Conservation (phyloP, 768 basidiomycete genomes). For the Obba rivulosa region DNA sequence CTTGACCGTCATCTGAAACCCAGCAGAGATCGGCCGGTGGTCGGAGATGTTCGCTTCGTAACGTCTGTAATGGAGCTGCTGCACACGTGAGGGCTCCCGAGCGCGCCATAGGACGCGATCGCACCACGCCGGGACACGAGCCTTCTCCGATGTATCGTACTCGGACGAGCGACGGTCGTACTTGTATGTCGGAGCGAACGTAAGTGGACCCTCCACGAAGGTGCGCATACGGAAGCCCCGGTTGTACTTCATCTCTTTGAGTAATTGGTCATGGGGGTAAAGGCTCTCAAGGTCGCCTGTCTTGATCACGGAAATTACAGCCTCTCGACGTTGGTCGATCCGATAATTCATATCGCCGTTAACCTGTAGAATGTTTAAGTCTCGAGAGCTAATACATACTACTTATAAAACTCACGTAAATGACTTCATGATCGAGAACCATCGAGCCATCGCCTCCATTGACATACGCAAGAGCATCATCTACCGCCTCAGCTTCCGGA, state of each 20-base stretch:
- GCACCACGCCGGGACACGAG: conserved; percentile 92
- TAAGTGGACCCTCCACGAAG: conserved; percentile 79
- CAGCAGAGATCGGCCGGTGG: conserved; percentile 84
- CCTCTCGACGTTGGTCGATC: conserved; percentile 87
- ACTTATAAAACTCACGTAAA: conserved; percentile 55
- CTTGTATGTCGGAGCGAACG: conserved; percentile 91
- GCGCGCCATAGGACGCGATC: conserved; percentile 85
- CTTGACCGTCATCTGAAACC: conserved; percentile 71
- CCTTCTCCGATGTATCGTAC: conserved; percentile 88
- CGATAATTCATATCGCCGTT: conserved; percentile 98
- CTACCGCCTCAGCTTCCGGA: conserved; percentile 36
- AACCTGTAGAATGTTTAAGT: conserved; percentile 38
- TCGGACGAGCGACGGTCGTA: conserved; percentile 75
- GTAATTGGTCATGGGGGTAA: conserved; percentile 77
- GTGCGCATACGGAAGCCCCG: conserved; percentile 80
- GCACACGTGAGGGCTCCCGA: conserved; percentile 50
- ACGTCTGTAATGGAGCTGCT: conserved; percentile 65
- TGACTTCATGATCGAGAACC: conserved; percentile 92
- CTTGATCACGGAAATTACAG: conserved; percentile 67
- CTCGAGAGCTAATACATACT: not conserved
- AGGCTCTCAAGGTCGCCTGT: conserved; percentile 61
- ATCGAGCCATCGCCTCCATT: conserved; percentile 92
- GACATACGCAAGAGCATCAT: conserved; percentile 63
- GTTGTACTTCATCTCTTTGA: conserved; percentile 84
- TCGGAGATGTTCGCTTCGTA: conserved; percentile 89